Percentiles rank a stretch among this genome's conserved stretches.
Conservation (phyloP, 768 basidiomycete genomes). For the Mycena maculata region DNA sequence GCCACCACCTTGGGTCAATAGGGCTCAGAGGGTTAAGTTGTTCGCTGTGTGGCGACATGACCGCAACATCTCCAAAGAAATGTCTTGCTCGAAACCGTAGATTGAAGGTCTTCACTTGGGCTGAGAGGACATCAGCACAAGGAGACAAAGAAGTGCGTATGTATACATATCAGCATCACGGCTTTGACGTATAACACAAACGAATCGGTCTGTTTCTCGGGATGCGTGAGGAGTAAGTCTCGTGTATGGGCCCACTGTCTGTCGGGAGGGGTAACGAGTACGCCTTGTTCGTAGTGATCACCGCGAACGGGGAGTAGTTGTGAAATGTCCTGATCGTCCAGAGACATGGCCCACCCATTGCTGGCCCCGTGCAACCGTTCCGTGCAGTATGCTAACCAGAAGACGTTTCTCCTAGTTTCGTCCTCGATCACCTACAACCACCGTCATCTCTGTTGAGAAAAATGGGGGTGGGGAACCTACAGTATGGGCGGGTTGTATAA, state of each 20-base stretch:
- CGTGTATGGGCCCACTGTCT: slow-evolving; percentile 77
- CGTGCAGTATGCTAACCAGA: slow-evolving; percentile 77
- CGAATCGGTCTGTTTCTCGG: slow-evolving; percentile 72
- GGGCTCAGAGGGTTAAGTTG: slow-evolving; percentile 54
- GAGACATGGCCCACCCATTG: slow-evolving; percentile 76
- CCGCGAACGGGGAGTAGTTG: slow-evolving; percentile 75
- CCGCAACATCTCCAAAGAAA: slow-evolving; percentile 66
- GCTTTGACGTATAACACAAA: slow-evolving; percentile 80
- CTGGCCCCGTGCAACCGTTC: slow-evolving; percentile 76
- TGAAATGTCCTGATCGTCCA: slow-evolving; percentile 81
- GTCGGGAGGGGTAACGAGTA: slow-evolving; percentile 61
- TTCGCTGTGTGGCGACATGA: slow-evolving; percentile 54
- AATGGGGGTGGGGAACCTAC: slow-evolving; percentile 36
- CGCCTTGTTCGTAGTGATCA: slow-evolving; percentile 71
- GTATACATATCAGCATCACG: slow-evolving; percentile 67
- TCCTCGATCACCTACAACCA: slow-evolving; percentile 60
- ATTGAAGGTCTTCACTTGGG: slow-evolving; percentile 69
- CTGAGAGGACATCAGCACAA: slow-evolving; percentile 8
- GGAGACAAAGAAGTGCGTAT: neutral
- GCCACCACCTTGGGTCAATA: slow-evolving; percentile 51
- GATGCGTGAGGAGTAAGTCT: slow-evolving; percentile 71
- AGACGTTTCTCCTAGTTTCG: slow-evolving; percentile 76
- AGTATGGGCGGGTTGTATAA: slow-evolving; percentile 68
- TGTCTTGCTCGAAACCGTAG: slow-evolving; percentile 71
- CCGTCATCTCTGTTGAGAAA: neutral